Evolutionary conservation across 345 rosid species (phyloP).

Genomic region (Physaria fendleri): DNA sequence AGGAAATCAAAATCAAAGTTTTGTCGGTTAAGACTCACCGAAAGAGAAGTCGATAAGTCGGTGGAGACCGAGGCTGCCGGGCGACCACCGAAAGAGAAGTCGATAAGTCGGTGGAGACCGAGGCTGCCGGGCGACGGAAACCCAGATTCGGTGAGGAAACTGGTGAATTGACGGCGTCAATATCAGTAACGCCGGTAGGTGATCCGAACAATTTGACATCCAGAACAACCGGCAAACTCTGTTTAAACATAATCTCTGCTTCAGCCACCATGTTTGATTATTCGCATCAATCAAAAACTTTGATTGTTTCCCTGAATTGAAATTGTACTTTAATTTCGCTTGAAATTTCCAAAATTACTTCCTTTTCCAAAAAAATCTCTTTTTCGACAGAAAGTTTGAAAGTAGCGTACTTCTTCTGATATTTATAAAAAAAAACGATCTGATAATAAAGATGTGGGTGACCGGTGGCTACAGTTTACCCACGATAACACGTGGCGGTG

Average conservation of each 20-base stretch:
- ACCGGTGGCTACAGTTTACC: constrained; percentile 16
- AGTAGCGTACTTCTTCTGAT: background rate
- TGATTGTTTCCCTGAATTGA: background rate
- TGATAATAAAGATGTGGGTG: background rate
- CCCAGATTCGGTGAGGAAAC: background rate
- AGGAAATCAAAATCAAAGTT: background rate
- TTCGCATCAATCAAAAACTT: background rate
- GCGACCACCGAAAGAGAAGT: background rate
- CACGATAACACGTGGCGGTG: constrained; percentile 35
- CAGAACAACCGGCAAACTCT: constrained; percentile 45
- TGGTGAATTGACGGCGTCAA: background rate
- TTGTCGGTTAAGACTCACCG: background rate
- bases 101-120: background rate
- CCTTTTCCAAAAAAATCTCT: background rate
- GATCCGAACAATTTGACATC: constrained; percentile 37
- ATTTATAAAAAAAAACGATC: constrained; percentile 17
- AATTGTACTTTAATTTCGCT: background rate
- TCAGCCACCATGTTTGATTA: constrained; percentile 46
- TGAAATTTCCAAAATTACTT: background rate
- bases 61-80: background rate
- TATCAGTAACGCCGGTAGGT: background rate
- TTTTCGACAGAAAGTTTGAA: constrained; percentile 8
- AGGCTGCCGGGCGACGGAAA: background rate
- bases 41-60: background rate
- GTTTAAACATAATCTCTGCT: constrained; percentile 49